Base-by-base conservation (phyloP, 371 early-diverging fungal species). In the Rhizopus delemar region DNA sequence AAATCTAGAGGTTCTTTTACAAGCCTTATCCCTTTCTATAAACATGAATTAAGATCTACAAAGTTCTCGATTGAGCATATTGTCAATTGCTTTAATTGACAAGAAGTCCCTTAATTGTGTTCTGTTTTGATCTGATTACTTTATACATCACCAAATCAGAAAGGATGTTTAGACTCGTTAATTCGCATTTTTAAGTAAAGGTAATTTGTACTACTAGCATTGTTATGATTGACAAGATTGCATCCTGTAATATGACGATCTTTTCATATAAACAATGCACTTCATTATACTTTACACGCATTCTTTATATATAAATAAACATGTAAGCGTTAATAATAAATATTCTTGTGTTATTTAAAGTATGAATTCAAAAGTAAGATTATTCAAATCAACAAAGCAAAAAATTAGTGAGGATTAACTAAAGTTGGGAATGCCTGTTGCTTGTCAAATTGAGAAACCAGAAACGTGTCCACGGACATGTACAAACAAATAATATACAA, bases 11-110 rank as follows among this genome's bases (percentile, higher is more conserved):
- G 22, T 36, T 36, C 6, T 36, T 36, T 6, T 36, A 8, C 36
- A 11, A 36, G 2, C 36, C 36, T 36, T 8, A 8, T 36, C 36
- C 11, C 6, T 36, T 36, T 36, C 11, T 38, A 38, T 13, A 38
- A 38, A 38, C 39, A 35, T 35, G 35, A 51, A 34, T 15, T 28
- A 53, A 53, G 53, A 53, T 53, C 53, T 33, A 32, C 53, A 53
- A 28, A 22, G 6, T 22, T 29, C 15, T 53, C 16, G 31, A 39
- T 38, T 53, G 39, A 51, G 12, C 62, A 61, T 61, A 61, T 63
- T 52, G 33, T 45, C 53, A 57, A 53, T 63, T 63, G 46, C 63
- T 57, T 53, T 57, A 53, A 57, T 56, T 62, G 62, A 62, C 57
- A 63, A 41, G n/a, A 53, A 13, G 36, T 38, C 12, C 53, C 53